Percentiles rank a stretch among this genome's conserved stretches.
phyloP scores from a whole-genome alignment of 2,329 filamentous ascomycete species.

The Sporothrix inflata region DNA sequence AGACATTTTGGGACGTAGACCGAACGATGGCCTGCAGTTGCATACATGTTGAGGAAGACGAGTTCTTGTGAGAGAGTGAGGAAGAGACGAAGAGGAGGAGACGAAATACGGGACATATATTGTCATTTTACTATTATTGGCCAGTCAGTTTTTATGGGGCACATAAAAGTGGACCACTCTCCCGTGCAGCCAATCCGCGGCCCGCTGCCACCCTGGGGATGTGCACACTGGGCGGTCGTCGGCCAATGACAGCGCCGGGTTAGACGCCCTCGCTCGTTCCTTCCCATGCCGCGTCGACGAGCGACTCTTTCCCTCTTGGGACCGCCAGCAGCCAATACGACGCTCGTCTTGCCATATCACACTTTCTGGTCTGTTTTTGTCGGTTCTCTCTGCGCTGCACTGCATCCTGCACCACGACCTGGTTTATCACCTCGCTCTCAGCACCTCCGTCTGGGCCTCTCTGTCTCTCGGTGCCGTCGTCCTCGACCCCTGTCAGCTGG shows the following conservation, averaged over 20 bases:
- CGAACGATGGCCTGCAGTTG: slow-evolving; percentile 8
- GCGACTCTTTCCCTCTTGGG: not conserved
- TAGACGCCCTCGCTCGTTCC: slow-evolving; percentile 27
- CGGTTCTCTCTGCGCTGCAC: not conserved
- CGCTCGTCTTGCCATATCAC: slow-evolving; percentile 8
- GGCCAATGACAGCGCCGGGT: slow-evolving; percentile 31
- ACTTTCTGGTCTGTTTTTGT: not conserved
- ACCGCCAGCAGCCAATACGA: not conserved
- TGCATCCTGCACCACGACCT: not conserved
- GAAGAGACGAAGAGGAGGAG: not conserved
- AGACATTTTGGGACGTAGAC: not conserved
- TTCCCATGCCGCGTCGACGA: not conserved
- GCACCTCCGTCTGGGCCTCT: not conserved
- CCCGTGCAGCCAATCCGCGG: slow-evolving; percentile 24
- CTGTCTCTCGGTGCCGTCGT: not conserved
- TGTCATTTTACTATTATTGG: not conserved
- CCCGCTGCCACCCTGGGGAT: slow-evolving; percentile 18
- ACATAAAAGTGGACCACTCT: not conserved
- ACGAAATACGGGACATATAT: not conserved
- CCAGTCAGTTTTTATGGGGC: not conserved
- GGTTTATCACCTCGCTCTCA: not conserved
- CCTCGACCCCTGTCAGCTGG: slow-evolving; percentile 20
- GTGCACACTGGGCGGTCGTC: not conserved
- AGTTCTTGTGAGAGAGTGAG: not conserved
- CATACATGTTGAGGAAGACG: slow-evolving; percentile 8